These are phyloP conservation scores for Monosporascus cannonballus DNA, from an alignment of 2,329 filamentous ascomycete genomes.

Conservation along the genomic window DNA sequence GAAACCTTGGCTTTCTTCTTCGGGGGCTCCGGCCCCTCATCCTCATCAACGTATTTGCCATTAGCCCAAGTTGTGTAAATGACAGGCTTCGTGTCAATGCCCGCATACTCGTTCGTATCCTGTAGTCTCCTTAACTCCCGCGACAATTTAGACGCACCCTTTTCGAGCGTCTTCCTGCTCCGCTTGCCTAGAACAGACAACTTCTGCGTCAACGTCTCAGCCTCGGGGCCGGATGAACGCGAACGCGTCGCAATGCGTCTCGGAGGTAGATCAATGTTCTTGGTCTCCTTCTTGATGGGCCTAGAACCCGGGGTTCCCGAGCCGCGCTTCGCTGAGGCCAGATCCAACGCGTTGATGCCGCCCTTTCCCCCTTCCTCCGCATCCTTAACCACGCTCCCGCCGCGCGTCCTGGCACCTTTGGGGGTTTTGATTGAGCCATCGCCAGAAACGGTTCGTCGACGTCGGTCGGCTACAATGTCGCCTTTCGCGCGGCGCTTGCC, in stretches of 20 bases:
- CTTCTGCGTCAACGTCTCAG: constrained; percentile 39
- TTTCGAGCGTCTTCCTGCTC: constrained; percentile 47
- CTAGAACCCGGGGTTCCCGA: constrained; percentile 29
- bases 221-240: constrained; percentile 37
- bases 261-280: constrained; percentile 8
- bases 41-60: constrained; percentile 51
- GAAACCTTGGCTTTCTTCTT: constrained; percentile 28
- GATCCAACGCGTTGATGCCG: constrained; percentile 41
- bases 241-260: constrained; percentile 40
- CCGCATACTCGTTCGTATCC: constrained; percentile 57
- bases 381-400: constrained; percentile 13
- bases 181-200: constrained; percentile 55
- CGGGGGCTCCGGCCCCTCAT: constrained; percentile 31
- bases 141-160: constrained; percentile 39
- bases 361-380: constrained; percentile 24
- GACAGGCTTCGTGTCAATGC: constrained; percentile 53
- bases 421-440: constrained; percentile 27
- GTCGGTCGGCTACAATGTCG: constrained; percentile 38
- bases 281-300: constrained; percentile 25
- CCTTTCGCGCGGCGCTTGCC: constrained; percentile 49
- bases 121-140: constrained; percentile 55
- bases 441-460: constrained; percentile 40
- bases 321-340: constrained; percentile 35
- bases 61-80: constrained; percentile 58
- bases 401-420: constrained; percentile 14